Evolutionary conservation across 768 basidiomycete genomes (phyloP).

Genomic region (Trametes cingulata): DNA sequence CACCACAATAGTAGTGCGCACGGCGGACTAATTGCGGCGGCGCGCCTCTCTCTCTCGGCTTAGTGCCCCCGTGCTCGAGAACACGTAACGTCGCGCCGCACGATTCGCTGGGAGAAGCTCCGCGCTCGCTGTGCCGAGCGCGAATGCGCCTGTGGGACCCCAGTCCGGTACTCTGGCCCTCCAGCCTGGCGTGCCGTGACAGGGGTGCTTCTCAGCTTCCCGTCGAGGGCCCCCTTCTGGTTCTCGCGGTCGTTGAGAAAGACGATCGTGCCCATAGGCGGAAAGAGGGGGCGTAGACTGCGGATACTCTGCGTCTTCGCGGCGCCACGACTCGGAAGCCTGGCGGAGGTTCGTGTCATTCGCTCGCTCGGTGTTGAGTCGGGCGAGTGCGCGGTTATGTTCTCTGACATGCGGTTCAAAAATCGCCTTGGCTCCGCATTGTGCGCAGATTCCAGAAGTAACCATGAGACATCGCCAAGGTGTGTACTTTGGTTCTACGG

Average conservation of each 20-base stretch:
- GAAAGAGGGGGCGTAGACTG: neutral
- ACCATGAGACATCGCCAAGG: too few species aligned
- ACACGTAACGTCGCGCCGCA: neutral
- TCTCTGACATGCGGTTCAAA: too few species aligned
- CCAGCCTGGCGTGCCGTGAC: neutral
- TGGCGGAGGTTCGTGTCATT: neutral
- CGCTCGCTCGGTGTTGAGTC: neutral
- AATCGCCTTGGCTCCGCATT: too few species aligned
- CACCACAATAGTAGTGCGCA: neutral
- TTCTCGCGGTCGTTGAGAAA: neutral
- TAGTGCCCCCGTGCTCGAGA: neutral
- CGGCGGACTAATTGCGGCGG: neutral
- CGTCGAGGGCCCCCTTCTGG: neutral
- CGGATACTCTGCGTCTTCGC: neutral
- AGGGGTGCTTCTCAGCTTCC: constrained; percentile 1
- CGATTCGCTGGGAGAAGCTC: constrained; percentile 1
- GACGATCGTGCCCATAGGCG: neutral
- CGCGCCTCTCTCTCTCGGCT: neutral
- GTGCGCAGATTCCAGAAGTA: too few species aligned
- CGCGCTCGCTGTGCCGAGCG: neutral
- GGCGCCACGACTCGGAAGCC: neutral
- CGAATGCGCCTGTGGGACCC: neutral
- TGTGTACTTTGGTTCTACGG: neutral
- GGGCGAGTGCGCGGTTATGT: neutral
- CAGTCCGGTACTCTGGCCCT: neutral